Evolutionary conservation across 2,329 filamentous ascomycete genomes (phyloP), one percentile per base, ranked within the genome.

Genomic region (Verticillium isaacii): DNA sequence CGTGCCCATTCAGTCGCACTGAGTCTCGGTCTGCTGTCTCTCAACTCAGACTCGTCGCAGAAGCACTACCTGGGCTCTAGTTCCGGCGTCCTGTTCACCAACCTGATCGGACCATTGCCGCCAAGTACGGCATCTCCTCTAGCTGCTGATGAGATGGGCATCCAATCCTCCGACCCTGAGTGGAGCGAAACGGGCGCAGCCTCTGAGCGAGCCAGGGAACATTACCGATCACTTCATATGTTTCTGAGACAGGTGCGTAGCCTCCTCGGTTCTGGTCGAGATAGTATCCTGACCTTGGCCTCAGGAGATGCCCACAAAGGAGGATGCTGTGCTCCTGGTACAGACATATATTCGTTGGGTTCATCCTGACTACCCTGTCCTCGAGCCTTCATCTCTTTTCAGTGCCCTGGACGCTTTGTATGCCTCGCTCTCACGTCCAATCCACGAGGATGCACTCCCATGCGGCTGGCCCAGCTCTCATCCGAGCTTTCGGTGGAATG

Each of bases 1-100:
- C 82, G 91, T n/a, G 76, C 68, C 0, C 67, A 68, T 58, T 65
- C 73, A 0, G 71, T 75, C 17, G 72, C 74, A 0, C 67, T 74
- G 23, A 72, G 75, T 32, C 62, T 77, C 0, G 74, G 74, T 0
- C 71, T 76, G 67, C 65, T 77, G 9, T 74, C 74, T 2, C 68
- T 77, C 12, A 74, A 76, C 56, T 73, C 74, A 0, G 74, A 77
- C 58, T 72, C 72, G 1, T 66, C 68, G n/a, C 74, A 76, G 36
- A 69, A 68, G 45, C 74, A 76, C 55, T 76, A 76, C 59, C 68
- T 75, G 3, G 74, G 74, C 4, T 75, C 75, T 1, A 76, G 73
- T 1, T 76, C 74, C 2, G 75, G 74, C 0, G 66, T 73, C 0
- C 64, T 77, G 0, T 75, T 77, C 61, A 70, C 73, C 0, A 71